These are phyloP conservation scores for Apiotrichum porosum DNA, from an alignment of 1,284 basidiomycete genomes.

Conservation along the genomic window DNA sequence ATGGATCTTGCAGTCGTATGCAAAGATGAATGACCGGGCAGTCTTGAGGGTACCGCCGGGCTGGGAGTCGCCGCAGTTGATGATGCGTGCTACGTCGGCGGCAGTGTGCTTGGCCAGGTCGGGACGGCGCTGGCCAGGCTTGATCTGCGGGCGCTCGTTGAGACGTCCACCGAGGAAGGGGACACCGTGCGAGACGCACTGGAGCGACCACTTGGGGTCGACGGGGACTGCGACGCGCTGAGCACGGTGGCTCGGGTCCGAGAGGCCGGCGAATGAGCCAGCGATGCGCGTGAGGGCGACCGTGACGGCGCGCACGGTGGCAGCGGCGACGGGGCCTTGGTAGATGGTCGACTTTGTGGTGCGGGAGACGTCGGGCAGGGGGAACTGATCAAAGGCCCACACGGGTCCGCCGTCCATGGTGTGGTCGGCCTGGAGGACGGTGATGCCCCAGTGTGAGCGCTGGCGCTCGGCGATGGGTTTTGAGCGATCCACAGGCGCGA, in stretches of 20 bases:
- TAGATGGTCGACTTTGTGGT: constrained; percentile 51
- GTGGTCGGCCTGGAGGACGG: constrained; percentile 50
- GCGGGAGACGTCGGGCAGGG: constrained; percentile 33
- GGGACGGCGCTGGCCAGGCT: constrained; percentile 40
- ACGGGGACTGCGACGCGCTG: constrained; percentile 5
- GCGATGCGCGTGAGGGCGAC: constrained; percentile 46
- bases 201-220: constrained; percentile 21
- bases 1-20: constrained; percentile 50
- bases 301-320: constrained; percentile 45
- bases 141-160: constrained; percentile 47
- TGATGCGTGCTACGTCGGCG: constrained; percentile 42
- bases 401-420: constrained; percentile 51
- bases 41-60: constrained; percentile 49
- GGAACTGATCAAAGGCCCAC: constrained; percentile 53
- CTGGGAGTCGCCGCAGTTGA: constrained; percentile 50
- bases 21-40: constrained; percentile 42
- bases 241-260: constrained; percentile 12
- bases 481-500: constrained; percentile 20
- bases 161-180: constrained; percentile 46
- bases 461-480: constrained; percentile 17
- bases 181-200: constrained; percentile 34
- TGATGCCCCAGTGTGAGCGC: constrained; percentile 49
- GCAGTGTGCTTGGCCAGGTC: constrained; percentile 41
- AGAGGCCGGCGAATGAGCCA: constrained; percentile 2
- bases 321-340: constrained; percentile 46